These are phyloP conservation scores for Calonectria fujianensis DNA, from an alignment of 2,329 filamentous ascomycete genomes.

Conservation along the genomic window DNA sequence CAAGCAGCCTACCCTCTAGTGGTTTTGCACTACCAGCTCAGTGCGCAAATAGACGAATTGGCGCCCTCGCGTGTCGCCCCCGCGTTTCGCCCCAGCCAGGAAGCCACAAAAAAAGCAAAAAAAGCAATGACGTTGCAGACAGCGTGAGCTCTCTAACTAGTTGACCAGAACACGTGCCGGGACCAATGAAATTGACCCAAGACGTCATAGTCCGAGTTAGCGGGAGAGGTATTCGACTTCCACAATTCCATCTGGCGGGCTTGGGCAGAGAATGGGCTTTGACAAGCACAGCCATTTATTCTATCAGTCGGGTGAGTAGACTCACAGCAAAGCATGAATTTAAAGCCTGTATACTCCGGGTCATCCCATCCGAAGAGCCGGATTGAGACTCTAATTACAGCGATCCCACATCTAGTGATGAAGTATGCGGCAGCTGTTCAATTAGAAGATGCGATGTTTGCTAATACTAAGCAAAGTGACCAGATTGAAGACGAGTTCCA, in stretches of 20 bases:
- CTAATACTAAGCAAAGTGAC: background rate
- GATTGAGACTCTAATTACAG: no score
- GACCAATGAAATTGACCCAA: background rate
- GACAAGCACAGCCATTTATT: background rate
- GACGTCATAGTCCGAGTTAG: background rate
- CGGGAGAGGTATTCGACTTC: background rate
- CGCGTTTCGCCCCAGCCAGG: no score
- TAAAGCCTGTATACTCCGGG: background rate
- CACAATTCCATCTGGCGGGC: background rate
- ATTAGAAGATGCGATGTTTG: background rate
- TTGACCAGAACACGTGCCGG: background rate
- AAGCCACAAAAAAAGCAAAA: background rate
- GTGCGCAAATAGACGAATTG: no score
- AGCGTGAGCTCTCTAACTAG: background rate
- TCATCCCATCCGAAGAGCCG: background rate
- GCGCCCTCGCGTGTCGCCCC: no score
- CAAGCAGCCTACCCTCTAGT: no score
- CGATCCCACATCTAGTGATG: background rate
- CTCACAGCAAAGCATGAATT: background rate
- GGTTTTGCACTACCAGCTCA: no score
- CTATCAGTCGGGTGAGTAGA: background rate
- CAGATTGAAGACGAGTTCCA: background rate
- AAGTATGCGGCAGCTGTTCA: background rate
- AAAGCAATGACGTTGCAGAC: background rate
- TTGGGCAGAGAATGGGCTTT: background rate